Percentiles rank a stretch among this genome's conserved stretches.
phyloP scores from a whole-genome alignment of 1,139 yeast species.

The Hyphopichia buzzinii region DNA sequence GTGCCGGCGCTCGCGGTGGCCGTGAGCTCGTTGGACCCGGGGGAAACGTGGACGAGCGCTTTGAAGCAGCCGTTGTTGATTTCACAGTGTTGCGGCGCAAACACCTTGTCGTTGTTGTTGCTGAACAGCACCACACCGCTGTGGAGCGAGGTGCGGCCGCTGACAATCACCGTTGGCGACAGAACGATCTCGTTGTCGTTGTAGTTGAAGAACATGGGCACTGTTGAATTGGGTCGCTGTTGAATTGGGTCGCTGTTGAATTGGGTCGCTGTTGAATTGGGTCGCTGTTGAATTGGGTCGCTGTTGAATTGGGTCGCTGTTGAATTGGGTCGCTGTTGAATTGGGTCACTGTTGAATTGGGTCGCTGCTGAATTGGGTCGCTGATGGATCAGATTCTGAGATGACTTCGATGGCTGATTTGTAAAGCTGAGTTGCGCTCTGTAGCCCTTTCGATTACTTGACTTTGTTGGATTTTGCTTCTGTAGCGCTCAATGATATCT shows the following conservation, averaged over 20 bases:
- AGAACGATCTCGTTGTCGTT: constrained; percentile 37
- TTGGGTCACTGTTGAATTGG: too few relatives aligned
- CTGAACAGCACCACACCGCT: constrained; percentile 32
- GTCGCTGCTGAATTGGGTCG: too few relatives aligned
- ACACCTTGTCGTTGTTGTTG: constrained; percentile 45
- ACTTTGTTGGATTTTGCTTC: too few relatives aligned
- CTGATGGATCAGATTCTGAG: not conserved
- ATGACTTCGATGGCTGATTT: not conserved
- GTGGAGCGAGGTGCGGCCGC: constrained; percentile 25
- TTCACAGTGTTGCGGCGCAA: constrained; percentile 72
- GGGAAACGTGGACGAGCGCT: constrained; percentile 66
- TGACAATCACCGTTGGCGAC: constrained; percentile 40
- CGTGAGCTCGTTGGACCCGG: constrained; percentile 53
- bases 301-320: too few relatives aligned
- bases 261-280: not conserved
- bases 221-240: constrained; percentile 4
- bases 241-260: constrained; percentile 1
- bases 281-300: too few relatives aligned
- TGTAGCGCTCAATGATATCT: too few relatives aligned
- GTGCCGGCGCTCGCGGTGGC: constrained; percentile 22
- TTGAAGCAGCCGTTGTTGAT: constrained; percentile 72
- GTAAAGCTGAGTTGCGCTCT: too few relatives aligned
- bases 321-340: too few relatives aligned
- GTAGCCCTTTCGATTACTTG: too few relatives aligned
- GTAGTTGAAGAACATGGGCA: constrained; percentile 36